A percentile compares a stretch with the other conserved stretches of the same genome.
phyloP scores from a whole-genome alignment of 768 basidiomycete genomes.

The Hypholoma sublateritium region DNA sequence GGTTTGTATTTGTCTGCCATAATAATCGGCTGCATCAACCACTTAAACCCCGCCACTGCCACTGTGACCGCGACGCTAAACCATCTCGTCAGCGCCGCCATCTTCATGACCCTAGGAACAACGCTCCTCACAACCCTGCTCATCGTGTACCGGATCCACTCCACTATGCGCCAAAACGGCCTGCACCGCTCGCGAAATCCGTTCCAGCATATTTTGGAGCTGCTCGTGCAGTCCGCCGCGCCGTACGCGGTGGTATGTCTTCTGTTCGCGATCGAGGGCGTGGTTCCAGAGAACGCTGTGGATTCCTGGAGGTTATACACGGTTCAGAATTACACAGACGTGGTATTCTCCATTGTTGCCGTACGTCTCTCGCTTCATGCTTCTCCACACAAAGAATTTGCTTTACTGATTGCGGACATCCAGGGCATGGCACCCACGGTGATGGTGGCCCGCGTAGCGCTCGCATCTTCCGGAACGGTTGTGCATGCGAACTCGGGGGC shows the following conservation, averaged over 20 bases:
- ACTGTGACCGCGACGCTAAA: neutral
- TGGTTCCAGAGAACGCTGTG: neutral
- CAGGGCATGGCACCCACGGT: neutral
- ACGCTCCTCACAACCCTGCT: neutral
- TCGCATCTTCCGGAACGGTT: neutral
- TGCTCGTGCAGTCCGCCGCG: neutral
- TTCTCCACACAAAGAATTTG: too few relatives aligned
- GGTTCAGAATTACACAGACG: neutral
- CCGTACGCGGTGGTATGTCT: neutral
- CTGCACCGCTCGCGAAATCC: neutral
- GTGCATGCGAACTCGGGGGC: neutral
- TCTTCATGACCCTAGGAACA: neutral
- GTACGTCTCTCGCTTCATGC: neutral
- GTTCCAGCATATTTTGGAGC: neutral
- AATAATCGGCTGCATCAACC: neutral
- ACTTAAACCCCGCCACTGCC: neutral
- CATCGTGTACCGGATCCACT: neutral
- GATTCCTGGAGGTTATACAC: neutral
- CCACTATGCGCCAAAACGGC: neutral
- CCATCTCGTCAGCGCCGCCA: neutral
- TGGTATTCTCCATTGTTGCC: neutral
- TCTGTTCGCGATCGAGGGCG: neutral
- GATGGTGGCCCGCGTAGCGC: neutral
- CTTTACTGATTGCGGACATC: too few relatives aligned
- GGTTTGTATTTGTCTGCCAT: neutral